Evolutionary conservation across 2,329 filamentous ascomycete species (phyloP), one percentile per base, ranked within the genome.

Genomic region (Thermothelomyces thermophilus): DNA sequence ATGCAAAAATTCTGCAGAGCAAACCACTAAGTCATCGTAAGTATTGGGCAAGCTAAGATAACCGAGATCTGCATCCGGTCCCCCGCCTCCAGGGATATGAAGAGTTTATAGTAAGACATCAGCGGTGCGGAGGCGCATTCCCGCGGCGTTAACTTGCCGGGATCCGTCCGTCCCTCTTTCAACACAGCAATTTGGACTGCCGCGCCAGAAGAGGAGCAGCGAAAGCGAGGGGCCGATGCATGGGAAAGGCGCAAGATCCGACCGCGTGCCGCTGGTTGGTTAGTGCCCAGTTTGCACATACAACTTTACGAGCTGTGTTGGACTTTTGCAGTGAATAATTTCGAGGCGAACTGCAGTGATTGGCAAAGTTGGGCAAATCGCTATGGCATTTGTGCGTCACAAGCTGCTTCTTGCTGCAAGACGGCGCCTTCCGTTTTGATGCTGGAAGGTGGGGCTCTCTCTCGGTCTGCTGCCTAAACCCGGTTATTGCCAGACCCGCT

Each of bases 401-500:
- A 28, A 30, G 34, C 31, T 19, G 14, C n/a, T 26, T 5, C 22
- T 28, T 14, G 24, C 22, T 17, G 20, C 33, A 9, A 17, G 42
- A 14, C 17, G 40, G 13, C 17, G 16, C 17, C 28, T 40, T n/a
- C 28, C 26, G 41, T 44, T 20, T 20, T 26, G 41, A 22, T 34
- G 41, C 31, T 44, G 19, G 17, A n/a, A 39, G 20, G 39, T 30
- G 39, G 39, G 24, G n/a, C n/a, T 13, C 5, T 14, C 5, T 14
- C 3, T 2, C 11, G 11, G 10, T 11, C 8, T 3, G 16, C 2
- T n/a, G 11, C 11, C 30, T 33, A 42, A 42, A 42, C 7, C 40
- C 40, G 40, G 31, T 14, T 42, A 34, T 36, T 45, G 22, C 46
- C 46, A 34, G 45, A 10, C 36, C 45, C 45, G 40, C 45, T 9